Evolutionary conservation across 768 basidiomycete genomes (phyloP).

Genomic region (Brasilioporus rufonigricans): DNA sequence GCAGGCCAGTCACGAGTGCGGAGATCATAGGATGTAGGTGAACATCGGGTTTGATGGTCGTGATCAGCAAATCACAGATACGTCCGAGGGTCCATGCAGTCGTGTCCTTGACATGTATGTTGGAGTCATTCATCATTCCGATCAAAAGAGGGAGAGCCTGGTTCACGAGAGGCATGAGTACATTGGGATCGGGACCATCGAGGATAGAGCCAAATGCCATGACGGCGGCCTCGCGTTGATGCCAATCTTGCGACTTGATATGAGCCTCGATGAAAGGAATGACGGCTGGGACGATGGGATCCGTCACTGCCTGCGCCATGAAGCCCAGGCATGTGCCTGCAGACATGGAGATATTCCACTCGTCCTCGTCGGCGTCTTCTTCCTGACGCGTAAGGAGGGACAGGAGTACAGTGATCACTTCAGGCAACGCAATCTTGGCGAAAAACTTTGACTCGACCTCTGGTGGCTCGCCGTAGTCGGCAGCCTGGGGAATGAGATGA

Average conservation of each 20-base stretch:
- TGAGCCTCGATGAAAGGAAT: slow-evolving; percentile 98
- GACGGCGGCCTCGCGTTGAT: slow-evolving; percentile 91
- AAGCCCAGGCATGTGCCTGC: slow-evolving; percentile 88
- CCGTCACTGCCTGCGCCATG: slow-evolving; percentile 87
- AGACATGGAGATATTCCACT: slow-evolving; percentile 99
- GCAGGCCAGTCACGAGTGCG: slow-evolving; percentile 78
- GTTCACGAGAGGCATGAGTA: slow-evolving; percentile 86
- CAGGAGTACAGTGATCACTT: slow-evolving; percentile 91
- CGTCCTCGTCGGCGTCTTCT: slow-evolving; percentile 96
- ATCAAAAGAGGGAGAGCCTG: slow-evolving; percentile 94
- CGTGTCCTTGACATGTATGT: slow-evolving; percentile 90
- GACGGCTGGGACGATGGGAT: slow-evolving; percentile 86
- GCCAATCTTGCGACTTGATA: slow-evolving; percentile 93
- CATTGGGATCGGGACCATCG: slow-evolving; percentile 88
- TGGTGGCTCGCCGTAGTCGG: slow-evolving; percentile 84
- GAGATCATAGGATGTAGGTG: slow-evolving; percentile 82
- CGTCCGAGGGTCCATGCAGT: slow-evolving; percentile 97
- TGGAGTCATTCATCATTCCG: slow-evolving; percentile 88
- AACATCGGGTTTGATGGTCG: slow-evolving; percentile 83
- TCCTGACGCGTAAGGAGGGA: slow-evolving; percentile 88
- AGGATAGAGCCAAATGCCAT: slow-evolving; percentile 99
- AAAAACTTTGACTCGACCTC: slow-evolving; percentile 87
- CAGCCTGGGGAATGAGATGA: slow-evolving; percentile 52
- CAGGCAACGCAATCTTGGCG: slow-evolving; percentile 90
- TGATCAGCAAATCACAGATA: slow-evolving; percentile 87